These are phyloP conservation scores for Cladosporium sphaerospermum DNA, from an alignment of 2,329 filamentous ascomycete species.

Conservation along the genomic window DNA sequence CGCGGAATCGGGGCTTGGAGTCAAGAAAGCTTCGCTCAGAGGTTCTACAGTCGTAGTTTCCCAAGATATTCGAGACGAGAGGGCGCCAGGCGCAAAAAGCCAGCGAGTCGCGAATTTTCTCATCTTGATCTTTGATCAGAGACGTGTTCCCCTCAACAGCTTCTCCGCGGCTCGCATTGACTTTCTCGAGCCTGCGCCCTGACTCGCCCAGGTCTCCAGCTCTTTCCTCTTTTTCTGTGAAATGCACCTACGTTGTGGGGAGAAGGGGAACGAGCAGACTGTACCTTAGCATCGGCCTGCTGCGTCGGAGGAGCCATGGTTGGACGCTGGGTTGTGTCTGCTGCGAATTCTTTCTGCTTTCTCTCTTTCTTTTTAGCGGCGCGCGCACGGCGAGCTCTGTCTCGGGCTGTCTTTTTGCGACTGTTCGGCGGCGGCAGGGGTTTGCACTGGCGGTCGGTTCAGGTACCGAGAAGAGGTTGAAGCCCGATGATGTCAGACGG, in stretches of 20 bases:
- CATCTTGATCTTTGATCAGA: too few species aligned
- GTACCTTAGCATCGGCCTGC: slow-evolving; percentile 22
- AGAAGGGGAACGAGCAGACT: slow-evolving; percentile 14
- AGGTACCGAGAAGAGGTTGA: neutral
- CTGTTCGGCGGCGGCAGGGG: neutral
- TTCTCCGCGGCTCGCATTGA: neutral
- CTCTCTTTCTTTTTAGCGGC: slow-evolving; percentile 6
- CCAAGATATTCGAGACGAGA: neutral
- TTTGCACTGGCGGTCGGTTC: neutral
- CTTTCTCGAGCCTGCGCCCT: neutral
- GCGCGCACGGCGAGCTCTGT: neutral
- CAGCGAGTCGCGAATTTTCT: too few species aligned
- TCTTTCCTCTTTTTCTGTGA: slow-evolving; percentile 1
- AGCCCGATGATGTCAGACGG: slow-evolving; percentile 16
- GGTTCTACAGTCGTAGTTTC: neutral
- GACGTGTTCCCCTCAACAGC: neutral
- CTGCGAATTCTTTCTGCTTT: slow-evolving; percentile 6
- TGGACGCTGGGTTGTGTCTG: slow-evolving; percentile 3
- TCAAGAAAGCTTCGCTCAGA: too few species aligned
- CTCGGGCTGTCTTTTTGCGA: neutral
- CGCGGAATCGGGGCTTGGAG: too few species aligned
- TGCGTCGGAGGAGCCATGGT: slow-evolving; percentile 20
- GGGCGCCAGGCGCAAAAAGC: too few species aligned
- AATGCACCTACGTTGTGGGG: slow-evolving; percentile 10
- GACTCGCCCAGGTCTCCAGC: neutral